phyloP scores from a whole-genome alignment of 2,329 filamentous ascomycete genomes.

The Colletotrichum scovillei region DNA sequence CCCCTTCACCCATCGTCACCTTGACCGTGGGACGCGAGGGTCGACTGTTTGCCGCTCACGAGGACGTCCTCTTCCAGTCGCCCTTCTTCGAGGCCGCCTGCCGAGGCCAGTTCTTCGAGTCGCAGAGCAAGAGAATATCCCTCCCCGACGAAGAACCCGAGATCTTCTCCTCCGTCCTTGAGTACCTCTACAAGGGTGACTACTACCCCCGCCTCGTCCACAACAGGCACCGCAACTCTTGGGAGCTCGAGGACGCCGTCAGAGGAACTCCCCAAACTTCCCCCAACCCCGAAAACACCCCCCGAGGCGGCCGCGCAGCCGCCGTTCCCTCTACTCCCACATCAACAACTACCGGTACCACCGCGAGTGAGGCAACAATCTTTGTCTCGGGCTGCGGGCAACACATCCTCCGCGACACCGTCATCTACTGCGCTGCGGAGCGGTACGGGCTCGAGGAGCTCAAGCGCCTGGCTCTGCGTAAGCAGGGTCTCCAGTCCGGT shows the following conservation, averaged over 20 bases:
- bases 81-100: slow-evolving; percentile 80
- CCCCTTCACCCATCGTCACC: slow-evolving; percentile 81
- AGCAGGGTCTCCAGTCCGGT: slow-evolving; percentile 93
- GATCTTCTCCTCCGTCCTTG: slow-evolving; percentile 89
- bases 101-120: slow-evolving; percentile 74
- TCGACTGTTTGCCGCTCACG: slow-evolving; percentile 90
- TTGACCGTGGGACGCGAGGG: slow-evolving; percentile 84
- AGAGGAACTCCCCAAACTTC: slow-evolving; percentile 57
- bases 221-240: slow-evolving; percentile 83
- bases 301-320: slow-evolving; percentile 56
- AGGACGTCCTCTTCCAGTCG: slow-evolving; percentile 82
- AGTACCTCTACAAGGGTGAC: slow-evolving; percentile 94
- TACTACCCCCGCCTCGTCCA: slow-evolving; percentile 87
- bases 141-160: slow-evolving; percentile 90
- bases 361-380: slow-evolving; percentile 79
- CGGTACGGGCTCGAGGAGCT: slow-evolving; percentile 92
- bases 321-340: slow-evolving; percentile 45
- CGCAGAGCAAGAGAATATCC: slow-evolving; percentile 81
- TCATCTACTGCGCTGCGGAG: slow-evolving; percentile 93
- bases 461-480: slow-evolving; percentile 89
- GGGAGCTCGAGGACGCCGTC: slow-evolving; percentile 79
- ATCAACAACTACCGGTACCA: slow-evolving; percentile 41
- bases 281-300: slow-evolving; percentile 59
- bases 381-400: slow-evolving; percentile 80
- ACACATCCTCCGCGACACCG: slow-evolving; percentile 88